phyloP scores from a whole-genome alignment of 1,284 basidiomycete species.

The Fomes fomentarius region DNA sequence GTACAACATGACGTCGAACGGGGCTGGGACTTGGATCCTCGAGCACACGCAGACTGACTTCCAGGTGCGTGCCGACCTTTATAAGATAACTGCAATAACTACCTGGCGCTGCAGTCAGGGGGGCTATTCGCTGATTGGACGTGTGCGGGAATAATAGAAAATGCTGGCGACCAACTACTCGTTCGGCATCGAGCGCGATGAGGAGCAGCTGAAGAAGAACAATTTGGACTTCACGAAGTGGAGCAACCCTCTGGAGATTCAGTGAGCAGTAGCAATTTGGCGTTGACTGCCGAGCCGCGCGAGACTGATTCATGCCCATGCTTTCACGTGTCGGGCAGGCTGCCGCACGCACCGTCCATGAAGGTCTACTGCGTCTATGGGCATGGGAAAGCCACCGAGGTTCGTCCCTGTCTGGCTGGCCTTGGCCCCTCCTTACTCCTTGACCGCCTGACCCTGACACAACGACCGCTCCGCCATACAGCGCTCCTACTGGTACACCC shows the following conservation, averaged over 20 bases:
- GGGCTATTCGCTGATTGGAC: no score
- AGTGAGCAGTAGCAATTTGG: conserved; percentile 44
- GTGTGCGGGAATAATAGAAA: no score
- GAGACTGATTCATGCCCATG: background rate
- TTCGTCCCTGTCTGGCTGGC: conserved; percentile 30
- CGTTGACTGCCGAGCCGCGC: no score
- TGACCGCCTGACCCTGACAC: background rate
- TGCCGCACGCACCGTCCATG: conserved; percentile 93
- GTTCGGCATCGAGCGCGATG: conserved; percentile 88
- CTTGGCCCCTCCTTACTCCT: background rate
- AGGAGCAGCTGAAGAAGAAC: conserved; percentile 65
- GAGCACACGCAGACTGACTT: conserved; percentile 85
- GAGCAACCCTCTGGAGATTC: conserved; percentile 94
- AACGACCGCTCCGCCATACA: conserved; percentile 29
- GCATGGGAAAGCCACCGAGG: conserved; percentile 96
- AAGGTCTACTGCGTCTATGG: conserved; percentile 96
- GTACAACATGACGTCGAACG: conserved; percentile 80
- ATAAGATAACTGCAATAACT: no score
- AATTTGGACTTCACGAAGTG: conserved; percentile 80
- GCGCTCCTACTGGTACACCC: conserved; percentile 75
- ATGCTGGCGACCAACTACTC: conserved; percentile 94
- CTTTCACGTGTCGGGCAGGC: conserved; percentile 43
- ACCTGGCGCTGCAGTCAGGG: no score
- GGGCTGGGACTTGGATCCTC: conserved; percentile 82
- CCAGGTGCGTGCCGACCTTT: conserved; percentile 51